Evolutionary conservation across 371 early-diverging fungal genomes (phyloP), one percentile per base, ranked within the genome.

Genomic region (Mortierella sp.): DNA sequence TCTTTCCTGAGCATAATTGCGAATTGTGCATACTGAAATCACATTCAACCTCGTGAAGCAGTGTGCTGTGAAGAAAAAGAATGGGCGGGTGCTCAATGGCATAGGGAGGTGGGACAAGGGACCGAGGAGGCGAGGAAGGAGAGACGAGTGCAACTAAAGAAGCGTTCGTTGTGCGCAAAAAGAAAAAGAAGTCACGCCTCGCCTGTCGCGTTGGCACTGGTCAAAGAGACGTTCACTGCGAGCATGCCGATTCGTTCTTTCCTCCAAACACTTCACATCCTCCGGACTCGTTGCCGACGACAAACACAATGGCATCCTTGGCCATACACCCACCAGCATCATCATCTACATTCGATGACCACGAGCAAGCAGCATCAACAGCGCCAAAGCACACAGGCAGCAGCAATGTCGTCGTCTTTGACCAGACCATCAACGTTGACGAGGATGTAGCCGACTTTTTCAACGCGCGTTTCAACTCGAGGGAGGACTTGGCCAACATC

Each of bases 391-490:
- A 21, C 69, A 46, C 48, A 57, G n/a, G 34, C 50, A 61, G 34
- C 61, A 85, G 81, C 51, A 81, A 85, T 57, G 79, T 85, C 37
- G 77, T 85, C 44, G 86, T 85, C 53, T 85, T 85, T 76, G 86
- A 85, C 37, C 76, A 85, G 72, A 79, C 82, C 76, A 81, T 81
- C 69, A 71, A 81, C 51, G 86, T 85, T 16, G 79, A 85, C 46
- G 86, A 85, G n/a, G 86, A 85, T 50, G 82, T 85, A 4, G 57
- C 76, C 44, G 81, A 81, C 86, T 85, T 78, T 74, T 85, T 85
- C 71, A 53, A 81, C 79, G 55, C 79, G 46, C 81, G 69, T 44
- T 85, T 85, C 69, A 24, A 76, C 31, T 72, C 79, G 50, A 67
- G 77, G 10, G 73, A 85, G 40, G 82, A 81, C 77, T 79, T 85